Evolutionary conservation across 2,329 filamentous ascomycete species (phyloP), one percentile per base, ranked within the genome.

Genomic region (Colletotrichum somersetense): DNA sequence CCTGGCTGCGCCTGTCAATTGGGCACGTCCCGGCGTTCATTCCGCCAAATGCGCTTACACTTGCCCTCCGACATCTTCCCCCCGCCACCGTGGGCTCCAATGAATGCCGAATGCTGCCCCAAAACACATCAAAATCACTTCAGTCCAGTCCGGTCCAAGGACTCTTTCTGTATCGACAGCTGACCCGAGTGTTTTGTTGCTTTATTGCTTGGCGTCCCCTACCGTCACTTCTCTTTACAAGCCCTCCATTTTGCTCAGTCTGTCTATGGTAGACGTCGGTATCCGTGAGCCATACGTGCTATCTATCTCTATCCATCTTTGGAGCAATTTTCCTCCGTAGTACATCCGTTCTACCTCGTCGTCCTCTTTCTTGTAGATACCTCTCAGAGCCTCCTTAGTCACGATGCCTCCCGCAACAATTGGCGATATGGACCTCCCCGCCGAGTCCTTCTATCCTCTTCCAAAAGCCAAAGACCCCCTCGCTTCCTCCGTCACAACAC

Each of bases 381-480:
- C 66, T 46, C 46, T 33, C n/a, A 33, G 20, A 3, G 20, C 42
- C 23, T 38, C n/a, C 7, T 23, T 44, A 16, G 40, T 61, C 59
- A 50, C 55, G 2, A 72, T 72, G 62, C 63, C 73, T 65, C 76
- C 78, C 46, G 74, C 76, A 73, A 75, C 79, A 65, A 74, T 79
- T 33, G 76, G 75, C 71, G 78, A 80, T 59, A 75, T 78, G 61
- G 77, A 79, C 57, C 75, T 80, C 44, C 78, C 75, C 26, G n/a
- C 75, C 33, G 70, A 76, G 40, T 72, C 72, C 20, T 74, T 78
- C 46, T 62, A 67, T 20, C 73, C 73, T 11, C 63, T 71, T 16
- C 79, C 80, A 11, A 78, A 81, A 59, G 78, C 78, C 0, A 76
- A 74, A 44, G 77, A 79, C 57, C 79, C 80, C 12, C 78, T 80